Percentiles rank a stretch among this genome's conserved stretches.
These are phyloP conservation scores for Pulicaria dysenterica DNA, from an alignment of 129 eudicot species.

Conservation along the genomic window DNA sequence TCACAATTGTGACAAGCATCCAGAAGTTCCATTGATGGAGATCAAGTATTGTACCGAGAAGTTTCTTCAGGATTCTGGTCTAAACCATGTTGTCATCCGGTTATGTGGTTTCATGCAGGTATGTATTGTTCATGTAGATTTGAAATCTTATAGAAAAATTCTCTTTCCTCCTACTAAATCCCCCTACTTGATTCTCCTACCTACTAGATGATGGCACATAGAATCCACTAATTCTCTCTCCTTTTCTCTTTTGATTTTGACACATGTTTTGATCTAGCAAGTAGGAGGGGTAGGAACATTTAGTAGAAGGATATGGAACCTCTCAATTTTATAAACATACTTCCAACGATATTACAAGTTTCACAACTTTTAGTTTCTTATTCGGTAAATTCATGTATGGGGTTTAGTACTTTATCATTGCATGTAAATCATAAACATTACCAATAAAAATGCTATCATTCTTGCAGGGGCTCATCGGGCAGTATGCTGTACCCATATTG, in stretches of 20 bases:
- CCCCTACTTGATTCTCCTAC: too few species aligned
- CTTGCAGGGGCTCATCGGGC: constrained; percentile 89
- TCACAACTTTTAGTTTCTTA: too few species aligned
- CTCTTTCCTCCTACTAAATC: background rate
- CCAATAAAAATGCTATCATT: background rate
- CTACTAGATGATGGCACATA: too few species aligned
- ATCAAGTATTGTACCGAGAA: constrained; percentile 97
- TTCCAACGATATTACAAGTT: too few species aligned
- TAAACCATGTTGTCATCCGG: constrained; percentile 76
- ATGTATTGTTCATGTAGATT: background rate
- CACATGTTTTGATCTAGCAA: too few species aligned
- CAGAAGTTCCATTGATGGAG: constrained; percentile 97
- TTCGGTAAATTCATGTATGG: too few species aligned
- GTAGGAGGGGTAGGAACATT: too few species aligned
- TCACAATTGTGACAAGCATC: constrained; percentile 99
- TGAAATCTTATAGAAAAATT: background rate
- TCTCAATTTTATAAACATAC: too few species aligned
- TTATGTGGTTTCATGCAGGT: constrained; percentile 99
- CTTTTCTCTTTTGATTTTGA: too few species aligned
- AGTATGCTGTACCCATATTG: constrained; percentile 94
- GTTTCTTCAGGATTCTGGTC: constrained; percentile 78
- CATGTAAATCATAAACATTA: too few species aligned
- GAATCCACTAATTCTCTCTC: too few species aligned
- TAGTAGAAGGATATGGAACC: too few species aligned
- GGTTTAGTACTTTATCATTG: background rate